Percentiles rank a stretch among this genome's conserved stretches.
These are phyloP conservation scores for Pinus tabuliformis DNA, from an alignment of 75 land plant species.

Conservation along the genomic window DNA sequence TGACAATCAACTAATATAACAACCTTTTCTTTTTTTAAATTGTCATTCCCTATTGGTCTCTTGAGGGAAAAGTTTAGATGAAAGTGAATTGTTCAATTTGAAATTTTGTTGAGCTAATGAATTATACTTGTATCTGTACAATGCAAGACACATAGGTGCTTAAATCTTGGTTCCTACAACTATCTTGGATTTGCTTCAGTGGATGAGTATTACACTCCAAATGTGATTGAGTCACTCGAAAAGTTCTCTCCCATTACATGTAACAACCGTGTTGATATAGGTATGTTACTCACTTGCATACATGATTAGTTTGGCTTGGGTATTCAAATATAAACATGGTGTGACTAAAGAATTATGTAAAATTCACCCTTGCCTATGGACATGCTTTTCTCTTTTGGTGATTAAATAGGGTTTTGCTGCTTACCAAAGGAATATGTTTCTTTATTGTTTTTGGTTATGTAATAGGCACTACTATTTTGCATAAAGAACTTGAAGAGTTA, in stretches of 20 bases:
- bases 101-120: background rate
- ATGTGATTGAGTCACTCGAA: constrained; percentile 71
- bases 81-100: background rate
- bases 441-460: background rate
- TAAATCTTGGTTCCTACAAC: constrained; percentile 96
- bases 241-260: constrained; percentile 82
- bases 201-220: constrained; percentile 97
- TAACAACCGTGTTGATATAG: constrained; percentile 84
- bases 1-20: no score
- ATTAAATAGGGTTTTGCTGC: background rate
- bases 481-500: constrained; percentile 71
- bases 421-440: background rate
- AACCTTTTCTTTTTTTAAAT: no score
- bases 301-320: background rate
- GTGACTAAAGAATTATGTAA: background rate
- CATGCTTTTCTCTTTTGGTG: background rate
- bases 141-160: constrained; percentile 49
- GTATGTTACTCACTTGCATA: constrained; percentile 24
- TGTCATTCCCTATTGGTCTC: no score
- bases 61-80: no score
- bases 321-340: background rate
- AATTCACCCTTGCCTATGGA: background rate
- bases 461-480: constrained; percentile 72
- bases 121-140: background rate
- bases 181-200: constrained; percentile 96